Base-by-base conservation (phyloP, 495 filamentous ascomycete genomes). In the Choiromyces venosus region DNA sequence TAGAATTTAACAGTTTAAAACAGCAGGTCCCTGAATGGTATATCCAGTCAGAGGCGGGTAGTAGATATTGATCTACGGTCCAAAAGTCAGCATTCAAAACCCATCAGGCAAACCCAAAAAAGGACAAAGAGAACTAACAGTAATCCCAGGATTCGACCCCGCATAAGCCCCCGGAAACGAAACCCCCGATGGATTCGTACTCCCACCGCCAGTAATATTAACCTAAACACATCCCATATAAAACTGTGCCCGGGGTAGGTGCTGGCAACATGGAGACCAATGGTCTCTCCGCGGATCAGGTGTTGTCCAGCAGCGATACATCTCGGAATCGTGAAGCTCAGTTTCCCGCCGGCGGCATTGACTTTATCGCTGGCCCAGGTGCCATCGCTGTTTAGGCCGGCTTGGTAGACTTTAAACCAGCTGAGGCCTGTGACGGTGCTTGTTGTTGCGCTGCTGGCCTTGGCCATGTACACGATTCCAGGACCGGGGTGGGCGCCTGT, bases 251-350 rank as follows among this genome's bases (percentile, higher is more conserved):
- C 83, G 69, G 83, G 83, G 25, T 77, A 77, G 8, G 76, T 65
- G 64, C 71, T 78, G 9, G 86, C 87, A 71, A 82, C 79, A 74
- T 88, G 85, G 21, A 87, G 79, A 1, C 84, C 86, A 66, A 88
- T 86, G 29, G 87, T 85, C 76, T 89, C 88, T 4, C 85, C 85
- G 37, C 87, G 84, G n/a, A 88, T 79, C 16, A 89, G 85, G 71
- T 89, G 89, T 39, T 87, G 84, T 44, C 87, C 87, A 25, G 81
- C 72, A 0, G 85, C 85, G 1, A 83, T 83, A 33, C 71, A 73
- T 8, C 81, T 46, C 0, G 86, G 86, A 71, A 87, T 84, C 25
- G 80, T 86, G 37, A 86, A 82, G 61, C 84, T 85, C 35, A 83
- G 76, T 64, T 77, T 76, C 1, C 69, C 65, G 19, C 76, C 66